Evolutionary conservation across 768 basidiomycete species (phyloP).

Genomic region (Suillus clintonianus): DNA sequence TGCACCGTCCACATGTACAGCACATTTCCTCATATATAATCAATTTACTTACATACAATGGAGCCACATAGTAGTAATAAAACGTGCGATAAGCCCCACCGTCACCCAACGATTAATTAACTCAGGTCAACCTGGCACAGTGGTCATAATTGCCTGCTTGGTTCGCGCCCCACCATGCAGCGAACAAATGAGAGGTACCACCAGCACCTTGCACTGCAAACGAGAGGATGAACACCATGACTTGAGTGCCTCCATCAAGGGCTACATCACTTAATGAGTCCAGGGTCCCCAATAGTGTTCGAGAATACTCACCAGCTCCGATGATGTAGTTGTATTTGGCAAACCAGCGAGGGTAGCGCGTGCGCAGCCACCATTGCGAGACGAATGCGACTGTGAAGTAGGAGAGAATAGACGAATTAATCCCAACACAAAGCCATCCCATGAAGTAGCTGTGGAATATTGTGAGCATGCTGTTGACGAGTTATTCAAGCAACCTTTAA

Average conservation of each 20-base stretch:
- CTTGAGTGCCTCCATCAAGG: constrained; percentile 44
- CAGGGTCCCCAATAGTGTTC: neutral
- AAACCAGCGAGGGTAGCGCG: constrained; percentile 65
- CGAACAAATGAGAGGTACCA: constrained; percentile 50
- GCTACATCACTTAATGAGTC: constrained; percentile 16
- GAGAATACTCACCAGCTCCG: constrained; percentile 48
- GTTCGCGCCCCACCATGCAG: constrained; percentile 61
- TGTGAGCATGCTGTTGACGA: neutral
- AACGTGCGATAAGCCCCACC: neutral
- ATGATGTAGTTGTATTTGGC: constrained; percentile 67
- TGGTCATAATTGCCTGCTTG: constrained; percentile 44
- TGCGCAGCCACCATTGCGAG: constrained; percentile 63
- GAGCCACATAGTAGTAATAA: neutral
- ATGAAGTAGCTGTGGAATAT: constrained; percentile 36
- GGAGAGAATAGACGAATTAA: constrained; percentile 52
- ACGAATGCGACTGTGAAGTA: constrained; percentile 53
- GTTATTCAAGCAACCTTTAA: neutral
- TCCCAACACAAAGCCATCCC: constrained; percentile 49
- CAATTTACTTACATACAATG: neutral
- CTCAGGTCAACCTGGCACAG: constrained; percentile 20
- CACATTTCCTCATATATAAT: neutral
- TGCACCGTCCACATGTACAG: neutral
- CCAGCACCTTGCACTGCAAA: constrained; percentile 54
- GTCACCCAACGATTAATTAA: neutral
- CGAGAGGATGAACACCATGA: constrained; percentile 57